Evolutionary conservation across 108 stramenopile species (phyloP), one percentile per base, ranked within the genome.

Genomic region (Fistulifera solaris): DNA sequence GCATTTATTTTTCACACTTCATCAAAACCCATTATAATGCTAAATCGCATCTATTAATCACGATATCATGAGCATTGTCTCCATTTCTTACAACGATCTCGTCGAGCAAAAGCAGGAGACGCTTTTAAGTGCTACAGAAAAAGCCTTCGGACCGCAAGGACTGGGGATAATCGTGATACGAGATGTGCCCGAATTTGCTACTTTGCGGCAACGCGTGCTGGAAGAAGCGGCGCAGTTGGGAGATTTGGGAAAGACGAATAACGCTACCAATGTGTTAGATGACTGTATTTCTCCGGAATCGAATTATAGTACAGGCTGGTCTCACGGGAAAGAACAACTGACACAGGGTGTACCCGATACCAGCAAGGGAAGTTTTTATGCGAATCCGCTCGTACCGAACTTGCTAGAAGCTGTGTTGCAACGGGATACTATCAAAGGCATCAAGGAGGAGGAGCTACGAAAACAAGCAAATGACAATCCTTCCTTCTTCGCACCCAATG

Each of bases 291-390:
- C 63, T 23, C 69, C 75, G n/a, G 86, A 75, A 48, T 64, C 85
- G 22, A 45, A 38, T 42, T 97, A 89, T 69, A 59, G 58, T 31
- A 78, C 90, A 4, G 96, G 96, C 2, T 82, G 81, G 76, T 71
- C 68, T 40, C 90, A 93, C 58, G 96, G 96, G 7, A 80, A 85
- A 42, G 96, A 97, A 65, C 77, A 70, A 31, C 43, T 58, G 8
- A 71, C 81, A 58, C 76, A 71, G 8, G 67, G 70, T 31, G 76
- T 71, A 40, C 71, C 70, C 5, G 96, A 97, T 61, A 59, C 64
- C 4, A 48, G 67, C 40, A 97, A 97, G 62, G 94, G 96, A 3
- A 76, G 70, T 25, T 97, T 79, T 66, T 97, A 97, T 66, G 82
- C 75, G 18, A 97, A 97, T 65, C 96, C 96, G 3, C 47, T 90